A percentile compares a stretch with the other conserved stretches of the same genome.
phyloP scores from a whole-genome alignment of 1,284 basidiomycete species.

The Ustilago curta region DNA sequence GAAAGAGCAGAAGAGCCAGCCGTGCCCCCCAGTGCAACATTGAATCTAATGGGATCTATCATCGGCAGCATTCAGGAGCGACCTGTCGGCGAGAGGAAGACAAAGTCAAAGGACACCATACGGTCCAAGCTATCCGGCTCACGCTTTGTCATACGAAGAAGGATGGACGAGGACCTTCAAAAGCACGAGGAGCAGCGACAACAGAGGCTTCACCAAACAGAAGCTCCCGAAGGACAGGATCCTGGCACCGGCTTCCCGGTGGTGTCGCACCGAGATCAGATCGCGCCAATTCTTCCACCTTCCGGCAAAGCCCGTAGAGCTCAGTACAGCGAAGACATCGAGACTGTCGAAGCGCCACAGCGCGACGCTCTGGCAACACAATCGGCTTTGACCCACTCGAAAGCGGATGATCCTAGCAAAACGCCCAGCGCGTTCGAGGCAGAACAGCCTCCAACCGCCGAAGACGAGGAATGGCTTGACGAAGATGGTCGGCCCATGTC shows the following conservation, averaged over 20 bases:
- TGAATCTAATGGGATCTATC: conserved; percentile 27
- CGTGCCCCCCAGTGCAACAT: conserved; percentile 1
- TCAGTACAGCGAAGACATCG: conserved; percentile 37
- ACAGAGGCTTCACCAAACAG: conserved; percentile 13
- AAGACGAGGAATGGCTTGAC: conserved; percentile 54
- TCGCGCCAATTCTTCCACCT: conserved; percentile 36
- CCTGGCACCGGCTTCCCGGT: conserved; percentile 48
- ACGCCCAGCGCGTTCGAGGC: not conserved
- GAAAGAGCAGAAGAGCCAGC: not conserved
- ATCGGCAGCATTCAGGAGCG: conserved; percentile 47
- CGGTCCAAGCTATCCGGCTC: conserved; percentile 31
- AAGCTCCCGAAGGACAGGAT: conserved; percentile 23
- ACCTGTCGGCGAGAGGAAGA: conserved; percentile 18
- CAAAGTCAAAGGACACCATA: not conserved
- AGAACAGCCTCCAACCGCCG: not conserved
- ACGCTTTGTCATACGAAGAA: conserved; percentile 36
- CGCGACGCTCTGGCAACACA: conserved; percentile 22
- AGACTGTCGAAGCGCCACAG: conserved; percentile 32
- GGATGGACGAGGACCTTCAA: conserved; percentile 50
- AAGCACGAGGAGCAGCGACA: conserved; percentile 38
- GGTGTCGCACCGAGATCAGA: conserved; percentile 33
- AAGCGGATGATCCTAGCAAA: not conserved
- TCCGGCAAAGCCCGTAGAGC: conserved; percentile 3
- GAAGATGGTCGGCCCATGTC: conserved; percentile 61
- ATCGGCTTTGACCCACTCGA: conserved; percentile 9